A percentile compares a stretch with the other conserved stretches of the same genome.
phyloP scores from a whole-genome alignment of 2,329 filamentous ascomycete species.

The Penicillium nordicum region DNA sequence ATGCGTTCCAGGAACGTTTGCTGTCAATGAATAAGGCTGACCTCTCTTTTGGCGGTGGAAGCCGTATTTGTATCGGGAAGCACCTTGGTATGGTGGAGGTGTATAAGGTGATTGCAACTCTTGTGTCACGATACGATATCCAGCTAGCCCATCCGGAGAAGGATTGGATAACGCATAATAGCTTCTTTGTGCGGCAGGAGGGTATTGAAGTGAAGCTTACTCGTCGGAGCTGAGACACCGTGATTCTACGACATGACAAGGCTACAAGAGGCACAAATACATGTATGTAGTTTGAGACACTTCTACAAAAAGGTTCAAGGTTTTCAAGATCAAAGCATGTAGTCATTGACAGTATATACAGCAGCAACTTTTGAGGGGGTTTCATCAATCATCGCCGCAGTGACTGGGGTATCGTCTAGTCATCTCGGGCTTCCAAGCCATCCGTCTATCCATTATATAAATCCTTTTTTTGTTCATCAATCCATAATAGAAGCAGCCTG shows the following conservation, averaged over 20 bases:
- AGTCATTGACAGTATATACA: slow-evolving; percentile 27
- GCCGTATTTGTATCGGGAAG: slow-evolving; percentile 54
- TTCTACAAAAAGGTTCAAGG: not conserved
- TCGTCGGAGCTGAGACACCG: not conserved
- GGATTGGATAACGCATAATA: slow-evolving; percentile 52
- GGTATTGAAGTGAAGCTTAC: slow-evolving; percentile 49
- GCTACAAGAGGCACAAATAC: not conserved
- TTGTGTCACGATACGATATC: slow-evolving; percentile 51
- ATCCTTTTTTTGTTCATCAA: slow-evolving; percentile 12
- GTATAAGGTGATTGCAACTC: slow-evolving; percentile 56
- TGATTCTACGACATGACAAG: not conserved
- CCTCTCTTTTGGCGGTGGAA: slow-evolving; percentile 52
- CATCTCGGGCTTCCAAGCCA: slow-evolving; percentile 26
- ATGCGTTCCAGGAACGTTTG: slow-evolving; percentile 34
- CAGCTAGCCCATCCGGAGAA: slow-evolving; percentile 49
- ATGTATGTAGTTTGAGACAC: not conserved
- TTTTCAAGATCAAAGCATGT: slow-evolving; percentile 9
- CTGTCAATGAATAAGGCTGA: slow-evolving; percentile 38
- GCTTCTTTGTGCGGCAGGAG: slow-evolving; percentile 59
- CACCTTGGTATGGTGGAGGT: slow-evolving; percentile 57
- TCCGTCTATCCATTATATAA: slow-evolving; percentile 30
- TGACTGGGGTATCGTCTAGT: slow-evolving; percentile 34
- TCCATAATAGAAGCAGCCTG: slow-evolving; percentile 18
- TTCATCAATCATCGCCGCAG: slow-evolving; percentile 32
- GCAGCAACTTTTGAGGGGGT: slow-evolving; percentile 24